These are phyloP conservation scores for Neonectria faginata DNA, from an alignment of 2,329 filamentous ascomycete species.

Conservation along the genomic window DNA sequence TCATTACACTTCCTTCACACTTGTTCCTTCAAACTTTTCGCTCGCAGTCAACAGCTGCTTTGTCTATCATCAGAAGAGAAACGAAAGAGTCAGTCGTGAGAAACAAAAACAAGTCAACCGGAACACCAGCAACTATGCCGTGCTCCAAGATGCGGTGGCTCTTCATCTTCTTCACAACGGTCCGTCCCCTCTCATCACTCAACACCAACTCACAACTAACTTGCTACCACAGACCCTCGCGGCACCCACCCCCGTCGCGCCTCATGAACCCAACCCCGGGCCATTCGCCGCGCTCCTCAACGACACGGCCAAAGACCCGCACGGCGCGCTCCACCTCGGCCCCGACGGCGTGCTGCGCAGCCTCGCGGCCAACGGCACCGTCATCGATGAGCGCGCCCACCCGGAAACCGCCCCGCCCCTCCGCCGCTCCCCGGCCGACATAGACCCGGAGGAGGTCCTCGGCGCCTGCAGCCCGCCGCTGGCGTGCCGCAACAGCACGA, in stretches of 20 bases:
- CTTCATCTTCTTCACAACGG: not conserved
- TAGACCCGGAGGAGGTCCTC: slow-evolving; percentile 18
- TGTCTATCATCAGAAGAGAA: not conserved
- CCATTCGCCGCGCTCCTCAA: slow-evolving; percentile 11
- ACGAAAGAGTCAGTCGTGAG: too few relatives aligned
- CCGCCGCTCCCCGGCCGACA: slow-evolving; percentile 13
- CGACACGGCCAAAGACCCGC: slow-evolving; percentile 20
- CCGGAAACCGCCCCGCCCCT: slow-evolving; percentile 2
- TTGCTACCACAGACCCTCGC: not conserved
- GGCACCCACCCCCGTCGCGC: not conserved
- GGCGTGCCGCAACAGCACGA: slow-evolving; percentile 28
- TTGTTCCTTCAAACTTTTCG: not conserved
- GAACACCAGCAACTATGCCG: not conserved
- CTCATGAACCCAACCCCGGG: not conserved
- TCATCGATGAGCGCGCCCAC: slow-evolving; percentile 19
- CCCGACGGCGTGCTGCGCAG: slow-evolving; percentile 21
- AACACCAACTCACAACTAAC: not conserved
- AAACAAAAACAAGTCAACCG: not conserved
- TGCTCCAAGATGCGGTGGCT: not conserved
- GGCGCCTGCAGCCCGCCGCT: slow-evolving; percentile 28
- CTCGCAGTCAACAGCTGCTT: not conserved
- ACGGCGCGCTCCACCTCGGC: slow-evolving; percentile 9
- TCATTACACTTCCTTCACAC: not conserved
- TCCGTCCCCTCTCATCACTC: not conserved
- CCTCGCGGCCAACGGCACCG: slow-evolving; percentile 21